A percentile compares a stretch with the other conserved stretches of the same genome.
Evolutionary conservation across 192 early-diverging fungal genomes (phyloP).

Genomic region (Podochytrium sp.): DNA sequence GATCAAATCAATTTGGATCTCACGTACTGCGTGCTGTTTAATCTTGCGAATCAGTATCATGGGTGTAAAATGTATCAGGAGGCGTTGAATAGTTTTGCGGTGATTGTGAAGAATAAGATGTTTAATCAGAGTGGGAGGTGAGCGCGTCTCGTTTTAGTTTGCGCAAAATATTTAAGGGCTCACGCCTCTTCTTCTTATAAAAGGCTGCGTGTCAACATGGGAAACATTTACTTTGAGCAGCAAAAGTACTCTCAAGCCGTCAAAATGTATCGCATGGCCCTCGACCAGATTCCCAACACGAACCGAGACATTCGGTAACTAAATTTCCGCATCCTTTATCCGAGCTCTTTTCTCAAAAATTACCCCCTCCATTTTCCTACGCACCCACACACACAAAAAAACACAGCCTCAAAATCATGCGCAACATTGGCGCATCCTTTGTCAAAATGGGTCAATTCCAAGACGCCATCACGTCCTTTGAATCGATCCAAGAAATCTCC

Average conservation of each 20-base stretch:
- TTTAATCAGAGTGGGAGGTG: conserved; percentile 59
- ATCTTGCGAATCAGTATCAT: conserved; percentile 62
- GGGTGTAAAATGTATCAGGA: conserved; percentile 64
- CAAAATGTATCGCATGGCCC: conserved; percentile 70
- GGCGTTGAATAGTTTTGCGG: conserved; percentile 59
- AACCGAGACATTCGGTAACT: conserved; percentile 59
- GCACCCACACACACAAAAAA: background rate
- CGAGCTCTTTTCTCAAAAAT: background rate
- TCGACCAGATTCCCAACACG: conserved; percentile 62
- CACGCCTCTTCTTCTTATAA: background rate
- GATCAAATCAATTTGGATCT: conserved; percentile 64
- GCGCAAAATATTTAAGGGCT: background rate
- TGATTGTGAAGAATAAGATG: conserved; percentile 68
- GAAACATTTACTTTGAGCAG: conserved; percentile 67
- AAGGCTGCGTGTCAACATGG: conserved; percentile 65
- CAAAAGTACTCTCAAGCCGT: conserved; percentile 61
- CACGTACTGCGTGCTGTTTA: conserved; percentile 66
- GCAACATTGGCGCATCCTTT: conserved; percentile 64
- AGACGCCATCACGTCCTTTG: conserved; percentile 65
- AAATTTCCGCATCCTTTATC: background rate
- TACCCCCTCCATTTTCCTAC: background rate
- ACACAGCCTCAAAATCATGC: conserved; percentile 63
- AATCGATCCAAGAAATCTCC: conserved; percentile 61
- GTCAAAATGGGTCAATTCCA: conserved; percentile 61
- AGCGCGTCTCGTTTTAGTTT: background rate